Evolutionary conservation across 495 filamentous ascomycete species (phyloP).

Genomic region (Penicillium dipodomyicola): DNA sequence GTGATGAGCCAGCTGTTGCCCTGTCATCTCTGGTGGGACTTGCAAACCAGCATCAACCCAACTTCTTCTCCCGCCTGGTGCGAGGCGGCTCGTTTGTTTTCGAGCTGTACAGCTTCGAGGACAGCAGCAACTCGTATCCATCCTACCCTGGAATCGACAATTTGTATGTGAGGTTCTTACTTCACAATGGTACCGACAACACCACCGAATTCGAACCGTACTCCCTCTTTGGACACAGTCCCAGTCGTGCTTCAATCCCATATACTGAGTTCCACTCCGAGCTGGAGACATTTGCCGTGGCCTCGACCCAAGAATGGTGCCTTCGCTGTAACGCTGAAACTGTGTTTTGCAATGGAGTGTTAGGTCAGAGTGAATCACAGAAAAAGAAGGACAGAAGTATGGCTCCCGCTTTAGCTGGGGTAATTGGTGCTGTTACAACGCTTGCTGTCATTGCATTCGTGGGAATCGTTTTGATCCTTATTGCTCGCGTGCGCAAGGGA

Average conservation of each 20-base stretch:
- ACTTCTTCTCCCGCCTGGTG: conserved; percentile 69
- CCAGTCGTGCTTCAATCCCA: conserved; percentile 49
- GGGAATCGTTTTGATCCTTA: conserved; percentile 33
- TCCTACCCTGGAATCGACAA: conserved; percentile 54
- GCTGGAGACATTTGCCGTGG: conserved; percentile 61
- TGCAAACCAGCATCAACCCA: conserved; percentile 42
- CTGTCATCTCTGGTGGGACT: conserved; percentile 71
- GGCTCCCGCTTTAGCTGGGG: conserved; percentile 51
- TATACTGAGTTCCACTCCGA: conserved; percentile 61
- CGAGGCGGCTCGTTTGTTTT: conserved; percentile 68
- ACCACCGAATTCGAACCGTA: conserved; percentile 12
- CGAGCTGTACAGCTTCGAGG: conserved; percentile 66
- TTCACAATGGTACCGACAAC: conserved; percentile 71
- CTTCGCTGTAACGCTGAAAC: conserved; percentile 59
- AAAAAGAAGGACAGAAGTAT: conserved; percentile 20
- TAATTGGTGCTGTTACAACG: conserved; percentile 50
- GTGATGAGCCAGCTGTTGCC: conserved; percentile 67
- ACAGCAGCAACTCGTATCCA: conserved; percentile 31
- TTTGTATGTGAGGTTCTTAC: conserved; percentile 71
- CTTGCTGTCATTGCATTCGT: conserved; percentile 33
- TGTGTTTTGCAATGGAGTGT: conserved; percentile 54
- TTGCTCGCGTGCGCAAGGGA: conserved; percentile 40
- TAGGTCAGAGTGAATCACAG: conserved; percentile 4
- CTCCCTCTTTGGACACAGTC: conserved; percentile 58
- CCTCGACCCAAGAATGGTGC: conserved; percentile 66